Evolutionary conservation across 768 basidiomycete species (phyloP).

Genomic region (Coprinopsis strossmayeri): DNA sequence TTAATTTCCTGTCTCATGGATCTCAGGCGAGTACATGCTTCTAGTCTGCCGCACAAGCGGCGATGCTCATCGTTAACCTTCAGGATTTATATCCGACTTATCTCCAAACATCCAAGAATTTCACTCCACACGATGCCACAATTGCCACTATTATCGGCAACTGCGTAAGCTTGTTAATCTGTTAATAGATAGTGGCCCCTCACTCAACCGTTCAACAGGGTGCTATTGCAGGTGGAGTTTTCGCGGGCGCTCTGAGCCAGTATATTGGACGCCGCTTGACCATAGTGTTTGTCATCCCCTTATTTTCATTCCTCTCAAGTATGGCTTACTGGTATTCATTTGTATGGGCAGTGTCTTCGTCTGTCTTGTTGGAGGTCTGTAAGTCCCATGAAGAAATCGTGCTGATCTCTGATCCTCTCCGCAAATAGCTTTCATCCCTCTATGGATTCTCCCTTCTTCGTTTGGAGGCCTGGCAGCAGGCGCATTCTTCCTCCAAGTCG

Average conservation of each 20-base stretch:
- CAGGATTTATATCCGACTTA: constrained; percentile 83
- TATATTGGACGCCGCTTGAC: constrained; percentile 80
- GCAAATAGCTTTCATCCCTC: constrained; percentile 53
- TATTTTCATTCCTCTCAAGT: not conserved
- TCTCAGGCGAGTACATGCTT: constrained; percentile 38
- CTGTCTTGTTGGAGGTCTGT: constrained; percentile 42
- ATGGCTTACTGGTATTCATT: not conserved
- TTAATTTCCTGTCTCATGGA: constrained; percentile 76
- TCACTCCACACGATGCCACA: constrained; percentile 51
- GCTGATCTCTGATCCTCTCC: not conserved
- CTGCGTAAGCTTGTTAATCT: constrained; percentile 36
- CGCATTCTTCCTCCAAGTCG: constrained; percentile 83
- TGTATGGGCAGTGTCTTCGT: constrained; percentile 39
- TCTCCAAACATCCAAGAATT: constrained; percentile 54
- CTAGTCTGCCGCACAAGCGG: not conserved
- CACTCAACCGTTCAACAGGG: constrained; percentile 20
- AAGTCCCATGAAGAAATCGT: not conserved
- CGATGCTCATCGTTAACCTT: not conserved
- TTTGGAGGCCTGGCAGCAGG: constrained; percentile 73
- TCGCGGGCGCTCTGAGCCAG: constrained; percentile 71
- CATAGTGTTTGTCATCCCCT: constrained; percentile 43
- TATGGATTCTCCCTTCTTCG: constrained; percentile 75
- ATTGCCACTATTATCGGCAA: constrained; percentile 79
- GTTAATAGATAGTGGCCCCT: not conserved
- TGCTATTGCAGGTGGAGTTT: constrained; percentile 49